Evolutionary conservation across 2,329 filamentous ascomycete species (phyloP).

Genomic region (Aspergillus piperis): DNA sequence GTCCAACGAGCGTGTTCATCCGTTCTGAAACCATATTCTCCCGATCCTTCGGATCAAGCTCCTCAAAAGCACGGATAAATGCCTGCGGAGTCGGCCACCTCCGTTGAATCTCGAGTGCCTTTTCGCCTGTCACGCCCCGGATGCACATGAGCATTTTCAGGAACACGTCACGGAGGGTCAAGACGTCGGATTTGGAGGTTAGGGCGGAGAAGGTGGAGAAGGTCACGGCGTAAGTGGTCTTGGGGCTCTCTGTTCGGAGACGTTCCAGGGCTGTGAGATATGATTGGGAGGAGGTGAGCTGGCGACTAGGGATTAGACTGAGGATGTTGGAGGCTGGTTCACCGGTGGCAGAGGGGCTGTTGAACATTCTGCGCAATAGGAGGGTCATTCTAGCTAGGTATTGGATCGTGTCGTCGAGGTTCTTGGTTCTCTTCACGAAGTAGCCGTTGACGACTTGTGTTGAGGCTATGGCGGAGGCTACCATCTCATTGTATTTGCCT

Average conservation of each 20-base stretch:
- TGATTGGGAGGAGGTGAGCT: conserved; percentile 62
- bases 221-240: conserved; percentile 61
- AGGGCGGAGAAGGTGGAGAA: conserved; percentile 72
- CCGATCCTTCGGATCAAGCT: conserved; percentile 56
- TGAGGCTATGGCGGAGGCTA: conserved; percentile 72
- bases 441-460: conserved; percentile 78
- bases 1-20: conserved; percentile 61
- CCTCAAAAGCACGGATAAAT: conserved; percentile 69
- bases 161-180: conserved; percentile 73
- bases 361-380: conserved; percentile 66
- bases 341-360: conserved; percentile 20
- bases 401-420: conserved; percentile 74
- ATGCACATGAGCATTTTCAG: conserved; percentile 87
- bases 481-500: conserved; percentile 63
- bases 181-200: conserved; percentile 72
- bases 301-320: conserved; percentile 64
- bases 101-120: conserved; percentile 76
- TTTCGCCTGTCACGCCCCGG: conserved; percentile 72
- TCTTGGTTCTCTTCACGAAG: conserved; percentile 74
- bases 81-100: conserved; percentile 73
- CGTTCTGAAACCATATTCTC: conserved; percentile 61
- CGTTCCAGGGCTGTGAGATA: conserved; percentile 66
- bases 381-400: conserved; percentile 74
- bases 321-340: conserved; percentile 41
- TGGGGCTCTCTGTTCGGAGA: conserved; percentile 54